Evolutionary conservation across 768 basidiomycete genomes (phyloP), one percentile per base, ranked within the genome.

Genomic region (Tricholomella constricta): DNA sequence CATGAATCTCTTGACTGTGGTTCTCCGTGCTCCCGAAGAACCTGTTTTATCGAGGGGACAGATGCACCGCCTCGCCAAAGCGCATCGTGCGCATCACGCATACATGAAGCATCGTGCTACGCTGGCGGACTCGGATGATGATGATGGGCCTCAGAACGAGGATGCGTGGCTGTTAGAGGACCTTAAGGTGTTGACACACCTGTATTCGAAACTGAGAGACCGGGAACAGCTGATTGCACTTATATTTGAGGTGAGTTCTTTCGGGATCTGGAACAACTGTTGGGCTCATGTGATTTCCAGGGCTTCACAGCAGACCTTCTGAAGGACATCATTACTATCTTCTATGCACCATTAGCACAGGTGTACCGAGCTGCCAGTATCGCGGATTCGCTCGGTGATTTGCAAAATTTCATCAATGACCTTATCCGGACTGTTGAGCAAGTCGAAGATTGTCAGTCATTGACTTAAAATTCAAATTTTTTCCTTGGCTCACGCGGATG

Each of bases 241-340:
- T 32, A 88, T 99, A 38, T 98, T 98, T 58, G 95, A 99, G 86
- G 95, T 88, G n/a, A 41, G 32, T 54, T 31, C 36, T 51, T 36
- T 37, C 45, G 15, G 32, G 6, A 34, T 45, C 4, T 6, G 25
- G 1, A 45, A 19, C 2, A 17, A 20, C 40, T 34, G 36, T 23
- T 23, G 22, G n/a, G 29, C 12, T 26, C 27, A 36, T 4, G 29
- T 49, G 23, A 4, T 34, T 36, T 48, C 10, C 31, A 98, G 95
- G 95, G 97, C 19, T 87, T 87, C 40, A 98, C 97, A 0, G 86
- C 96, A 2, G 97, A 98, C 29, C 77, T 99, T 22, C 75, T 99
- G 63, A 98, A 95, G 70, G 97, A 99, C 67, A 98, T 99, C 54
- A 93, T 99, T 62, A 98, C 97, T 17, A 98, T 99, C 53, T 99